Percentiles rank a stretch among this genome's conserved stretches.
phyloP scores from a whole-genome alignment of 805 yeast species.

The Lipomyces lipofer region DNA sequence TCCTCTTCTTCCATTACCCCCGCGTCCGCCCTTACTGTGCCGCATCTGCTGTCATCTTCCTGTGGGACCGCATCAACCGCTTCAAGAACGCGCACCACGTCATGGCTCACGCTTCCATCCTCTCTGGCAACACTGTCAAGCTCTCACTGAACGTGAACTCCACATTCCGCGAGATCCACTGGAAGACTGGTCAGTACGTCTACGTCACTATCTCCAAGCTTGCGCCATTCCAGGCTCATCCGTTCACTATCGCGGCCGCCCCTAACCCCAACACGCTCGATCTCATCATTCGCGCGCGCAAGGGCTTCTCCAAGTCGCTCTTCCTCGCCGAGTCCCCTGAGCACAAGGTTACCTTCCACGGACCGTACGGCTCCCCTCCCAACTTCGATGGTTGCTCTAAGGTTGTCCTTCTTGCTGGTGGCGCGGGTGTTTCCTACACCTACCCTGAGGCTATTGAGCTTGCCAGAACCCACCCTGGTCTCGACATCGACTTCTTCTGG shows the following conservation, averaged over 20 bases:
- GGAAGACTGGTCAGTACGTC: slow-evolving; percentile 33
- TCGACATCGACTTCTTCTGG: slow-evolving; percentile 37
- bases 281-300: slow-evolving; percentile 38
- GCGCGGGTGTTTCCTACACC: slow-evolving; percentile 40
- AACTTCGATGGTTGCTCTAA: slow-evolving; percentile 29
- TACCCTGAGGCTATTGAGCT: slow-evolving; percentile 34
- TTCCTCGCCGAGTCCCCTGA: slow-evolving; percentile 27
- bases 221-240: slow-evolving; percentile 32
- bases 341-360: slow-evolving; percentile 33
- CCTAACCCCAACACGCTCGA: slow-evolving; percentile 31
- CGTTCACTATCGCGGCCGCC: slow-evolving; percentile 32
- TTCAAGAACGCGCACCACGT: slow-evolving; percentile 28
- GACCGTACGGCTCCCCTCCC: slow-evolving; percentile 32
- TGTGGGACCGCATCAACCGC: slow-evolving; percentile 32
- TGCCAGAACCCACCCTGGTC: slow-evolving; percentile 19
- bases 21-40: slow-evolving; percentile 29
- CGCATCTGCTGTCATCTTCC: slow-evolving; percentile 28
- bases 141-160: slow-evolving; percentile 28
- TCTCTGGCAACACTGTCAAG: slow-evolving; percentile 32
- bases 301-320: slow-evolving; percentile 36
- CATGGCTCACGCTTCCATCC: slow-evolving; percentile 16
- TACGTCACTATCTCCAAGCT: slow-evolving; percentile 29
- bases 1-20: slow-evolving; percentile 31
- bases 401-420: slow-evolving; percentile 38
- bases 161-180: slow-evolving; percentile 31